phyloP scores from a whole-genome alignment of 2,329 filamentous ascomycete genomes.

The Sporothrix globosa region DNA sequence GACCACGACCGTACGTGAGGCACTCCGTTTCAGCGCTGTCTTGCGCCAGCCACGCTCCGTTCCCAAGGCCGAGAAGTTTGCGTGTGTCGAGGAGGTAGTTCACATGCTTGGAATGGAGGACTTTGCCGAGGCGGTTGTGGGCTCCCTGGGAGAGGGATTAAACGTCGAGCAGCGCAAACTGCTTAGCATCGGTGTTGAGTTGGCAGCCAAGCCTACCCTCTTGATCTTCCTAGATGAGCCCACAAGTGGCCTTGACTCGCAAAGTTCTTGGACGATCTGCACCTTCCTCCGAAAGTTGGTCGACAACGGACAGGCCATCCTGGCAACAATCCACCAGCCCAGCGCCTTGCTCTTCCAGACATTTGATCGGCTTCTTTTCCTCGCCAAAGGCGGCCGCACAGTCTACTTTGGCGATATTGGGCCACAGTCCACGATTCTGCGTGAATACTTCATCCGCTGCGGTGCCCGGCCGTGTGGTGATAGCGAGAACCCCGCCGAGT shows the following conservation, averaged over 20 bases:
- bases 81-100: slow-evolving; percentile 88
- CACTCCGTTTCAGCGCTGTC: slow-evolving; percentile 80
- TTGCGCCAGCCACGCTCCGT: slow-evolving; percentile 79
- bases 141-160: slow-evolving; percentile 64
- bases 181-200: slow-evolving; percentile 85
- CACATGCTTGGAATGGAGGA: slow-evolving; percentile 87
- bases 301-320: slow-evolving; percentile 39
- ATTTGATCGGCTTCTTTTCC: slow-evolving; percentile 34
- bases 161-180: slow-evolving; percentile 73
- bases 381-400: slow-evolving; percentile 33
- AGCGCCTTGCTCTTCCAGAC: slow-evolving; percentile 34
- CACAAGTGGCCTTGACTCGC: slow-evolving; percentile 63
- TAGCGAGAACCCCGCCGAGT: slow-evolving; percentile 79
- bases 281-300: slow-evolving; percentile 65
- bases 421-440: slow-evolving; percentile 67
- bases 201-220: slow-evolving; percentile 80
- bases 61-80: slow-evolving; percentile 74
- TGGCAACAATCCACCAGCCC: slow-evolving; percentile 40
- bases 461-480: slow-evolving; percentile 59
- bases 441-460: slow-evolving; percentile 69
- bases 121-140: slow-evolving; percentile 87
- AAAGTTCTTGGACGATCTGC: slow-evolving; percentile 66
- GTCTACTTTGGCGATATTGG: slow-evolving; percentile 53
- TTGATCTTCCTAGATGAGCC: slow-evolving; percentile 66
- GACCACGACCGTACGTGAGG: slow-evolving; percentile 85